phyloP scores from a whole-genome alignment of 139 green algal genomes.

The Spirogloea muscicola region DNA sequence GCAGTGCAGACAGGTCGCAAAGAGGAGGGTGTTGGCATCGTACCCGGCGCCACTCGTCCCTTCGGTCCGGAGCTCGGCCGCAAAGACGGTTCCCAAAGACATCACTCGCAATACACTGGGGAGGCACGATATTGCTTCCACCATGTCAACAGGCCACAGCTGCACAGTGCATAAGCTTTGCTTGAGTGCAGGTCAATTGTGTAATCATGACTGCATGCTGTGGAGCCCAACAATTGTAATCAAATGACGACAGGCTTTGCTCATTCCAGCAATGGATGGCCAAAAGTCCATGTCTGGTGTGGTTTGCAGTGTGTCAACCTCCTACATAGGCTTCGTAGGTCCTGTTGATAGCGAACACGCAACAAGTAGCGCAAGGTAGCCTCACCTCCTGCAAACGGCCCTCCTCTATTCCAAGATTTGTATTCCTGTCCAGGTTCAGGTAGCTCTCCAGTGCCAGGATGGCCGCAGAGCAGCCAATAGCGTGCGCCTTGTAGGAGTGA shows the following conservation, averaged over 20 bases:
- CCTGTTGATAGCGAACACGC: background rate
- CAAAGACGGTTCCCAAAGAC: slow-evolving; percentile 77
- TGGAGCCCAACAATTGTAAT: too few relatives aligned
- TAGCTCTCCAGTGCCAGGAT: slow-evolving; percentile 66
- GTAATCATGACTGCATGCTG: too few relatives aligned
- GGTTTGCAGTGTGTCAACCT: too few relatives aligned
- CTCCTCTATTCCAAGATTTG: slow-evolving; percentile 64
- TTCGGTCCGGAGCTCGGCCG: slow-evolving; percentile 64
- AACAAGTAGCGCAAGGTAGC: background rate
- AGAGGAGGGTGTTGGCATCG: too few relatives aligned
- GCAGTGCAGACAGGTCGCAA: too few relatives aligned
- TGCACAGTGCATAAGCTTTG: too few relatives aligned
- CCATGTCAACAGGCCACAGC: background rate
- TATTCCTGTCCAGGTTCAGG: slow-evolving; percentile 63
- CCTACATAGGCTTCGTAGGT: too few relatives aligned
- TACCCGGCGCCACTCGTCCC: too few relatives aligned
- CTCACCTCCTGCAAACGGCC: slow-evolving; percentile 42
- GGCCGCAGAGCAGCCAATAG: slow-evolving; percentile 75
- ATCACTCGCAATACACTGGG: slow-evolving; percentile 6
- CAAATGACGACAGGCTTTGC: background rate
- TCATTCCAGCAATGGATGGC: background rate
- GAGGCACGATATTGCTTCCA: background rate
- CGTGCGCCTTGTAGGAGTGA: slow-evolving; percentile 95
- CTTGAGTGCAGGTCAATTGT: too few relatives aligned
- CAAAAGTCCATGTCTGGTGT: background rate